Evolutionary conservation across 2,329 filamentous ascomycete species (phyloP), one percentile per base, ranked within the genome.

Genomic region (Colletotrichum tropicicola): DNA sequence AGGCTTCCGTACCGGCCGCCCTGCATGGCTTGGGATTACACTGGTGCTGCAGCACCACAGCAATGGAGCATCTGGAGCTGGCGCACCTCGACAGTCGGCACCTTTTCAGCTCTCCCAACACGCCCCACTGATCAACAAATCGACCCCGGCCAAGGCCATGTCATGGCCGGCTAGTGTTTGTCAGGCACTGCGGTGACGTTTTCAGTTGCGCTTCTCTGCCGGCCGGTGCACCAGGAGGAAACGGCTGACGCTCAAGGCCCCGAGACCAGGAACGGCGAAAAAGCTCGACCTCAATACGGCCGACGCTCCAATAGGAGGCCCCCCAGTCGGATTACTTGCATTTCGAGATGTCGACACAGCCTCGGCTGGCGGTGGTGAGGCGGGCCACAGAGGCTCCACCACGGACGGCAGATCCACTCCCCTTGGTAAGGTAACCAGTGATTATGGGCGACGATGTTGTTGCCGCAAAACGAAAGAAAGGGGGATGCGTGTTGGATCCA

Each of bases 91-190:
- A 21, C 39, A 15, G 3, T 35, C n/a, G 13, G 12, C 32, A 25
- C 41, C 52, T 45, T 48, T 47, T 37, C 53, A 56, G 53, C 41
- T 56, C n/a, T 35, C 53, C 41, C 28, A 37, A n/a, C 9, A 19
- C 32, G 53, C 43, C 53, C 53, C 53, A 57, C 53, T 48, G 53
- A 57, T 57, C 53, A 57, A 48, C 28, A 57, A 37, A 25, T 6
- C 53, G 23, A 57, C 53, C 43, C 28, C 19, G 28, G 53, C 43
- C 43, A 47, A 41, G 28, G 28, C 53, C 53, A 39, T 57, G 53
- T 47, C 53, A 57, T 43, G 30, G 43, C 15, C 43, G 30, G 41
- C 43, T 57, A 48, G 53, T 43, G 53, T 57, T 57, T 57, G 43
- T 55, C 37, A 55, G 39, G 52, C 52, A 12, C 39, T 43, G 53